Conservation (phyloP, 495 filamentous ascomycete species). For the Xylaria flabelliformis region DNA sequence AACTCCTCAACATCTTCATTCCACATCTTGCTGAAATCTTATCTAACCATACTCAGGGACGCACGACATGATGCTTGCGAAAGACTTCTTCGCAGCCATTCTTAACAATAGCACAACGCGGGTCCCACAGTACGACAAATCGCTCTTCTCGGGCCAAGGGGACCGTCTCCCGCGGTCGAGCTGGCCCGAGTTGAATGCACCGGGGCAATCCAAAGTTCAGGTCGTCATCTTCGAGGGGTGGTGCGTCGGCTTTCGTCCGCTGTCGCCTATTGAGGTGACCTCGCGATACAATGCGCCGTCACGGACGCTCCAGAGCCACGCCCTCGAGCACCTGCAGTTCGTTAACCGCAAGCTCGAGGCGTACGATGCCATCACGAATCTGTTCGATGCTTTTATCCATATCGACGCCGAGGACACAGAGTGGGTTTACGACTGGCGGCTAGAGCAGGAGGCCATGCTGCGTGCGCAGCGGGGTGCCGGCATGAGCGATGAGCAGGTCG, state of each 20-base stretch:
- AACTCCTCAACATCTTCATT: background rate
- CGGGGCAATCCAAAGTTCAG: conserved; percentile 57
- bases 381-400: conserved; percentile 82
- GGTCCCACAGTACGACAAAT: conserved; percentile 88
- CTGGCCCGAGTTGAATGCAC: conserved; percentile 70
- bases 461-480: conserved; percentile 65
- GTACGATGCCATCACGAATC: conserved; percentile 78
- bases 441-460: conserved; percentile 78
- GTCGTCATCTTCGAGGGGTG: conserved; percentile 90
- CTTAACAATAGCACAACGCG: conserved; percentile 55
- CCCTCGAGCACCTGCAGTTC: conserved; percentile 70
- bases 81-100: conserved; percentile 67
- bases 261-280: conserved; percentile 61
- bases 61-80: conserved; percentile 76
- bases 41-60: conserved; percentile 59
- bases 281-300: conserved; percentile 61
- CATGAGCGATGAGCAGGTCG: conserved; percentile 70
- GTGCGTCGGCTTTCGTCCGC: conserved; percentile 83
- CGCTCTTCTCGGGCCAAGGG: conserved; percentile 75
- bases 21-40: background rate
- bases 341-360: conserved; percentile 71
- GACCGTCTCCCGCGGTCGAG: conserved; percentile 68
- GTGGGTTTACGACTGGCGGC: conserved; percentile 88
- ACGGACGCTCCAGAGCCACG: conserved; percentile 60
- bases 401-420: conserved; percentile 79